phyloP scores from a whole-genome alignment of 1,284 basidiomycete species.

The Malassezia dermatis region DNA sequence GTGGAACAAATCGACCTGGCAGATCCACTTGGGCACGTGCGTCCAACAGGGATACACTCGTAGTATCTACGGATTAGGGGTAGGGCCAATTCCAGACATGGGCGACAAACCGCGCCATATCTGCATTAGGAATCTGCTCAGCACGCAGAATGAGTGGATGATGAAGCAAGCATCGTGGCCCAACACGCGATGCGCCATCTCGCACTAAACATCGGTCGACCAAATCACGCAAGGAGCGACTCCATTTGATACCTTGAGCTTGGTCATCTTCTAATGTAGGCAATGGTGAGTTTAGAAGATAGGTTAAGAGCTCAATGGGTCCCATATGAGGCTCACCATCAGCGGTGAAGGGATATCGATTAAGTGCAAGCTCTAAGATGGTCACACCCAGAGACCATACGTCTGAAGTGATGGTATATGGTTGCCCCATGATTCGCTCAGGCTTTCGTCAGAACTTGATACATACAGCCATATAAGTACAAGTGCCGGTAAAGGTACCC shows the following conservation, averaged over 20 bases:
- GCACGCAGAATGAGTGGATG: constrained; percentile 82
- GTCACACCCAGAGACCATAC: constrained; percentile 97
- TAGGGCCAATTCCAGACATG: constrained; percentile 70
- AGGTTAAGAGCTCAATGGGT: constrained; percentile 83
- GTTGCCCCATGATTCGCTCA: constrained; percentile 76
- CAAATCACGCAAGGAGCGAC: constrained; percentile 80
- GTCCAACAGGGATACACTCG: background rate
- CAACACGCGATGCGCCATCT: constrained; percentile 58
- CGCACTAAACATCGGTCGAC: constrained; percentile 68
- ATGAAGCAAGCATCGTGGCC: constrained; percentile 69
- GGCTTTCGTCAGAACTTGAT: constrained; percentile 54
- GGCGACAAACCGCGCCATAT: constrained; percentile 61
- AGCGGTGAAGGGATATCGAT: constrained; percentile 87
- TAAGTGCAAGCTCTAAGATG: constrained; percentile 82
- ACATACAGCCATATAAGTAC: constrained; percentile 92
- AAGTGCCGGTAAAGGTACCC: constrained; percentile 90
- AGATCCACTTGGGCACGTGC: background rate
- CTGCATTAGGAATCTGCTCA: constrained; percentile 60
- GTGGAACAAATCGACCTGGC: background rate
- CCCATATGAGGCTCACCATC: constrained; percentile 59
- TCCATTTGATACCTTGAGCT: constrained; percentile 58
- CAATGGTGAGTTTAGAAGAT: constrained; percentile 79
- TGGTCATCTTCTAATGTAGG: constrained; percentile 59
- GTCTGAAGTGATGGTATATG: constrained; percentile 86
- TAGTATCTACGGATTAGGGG: background rate